phyloP scores from a whole-genome alignment of 108 stramenopile genomes.

The Fragilariopsis cylindrus region DNA sequence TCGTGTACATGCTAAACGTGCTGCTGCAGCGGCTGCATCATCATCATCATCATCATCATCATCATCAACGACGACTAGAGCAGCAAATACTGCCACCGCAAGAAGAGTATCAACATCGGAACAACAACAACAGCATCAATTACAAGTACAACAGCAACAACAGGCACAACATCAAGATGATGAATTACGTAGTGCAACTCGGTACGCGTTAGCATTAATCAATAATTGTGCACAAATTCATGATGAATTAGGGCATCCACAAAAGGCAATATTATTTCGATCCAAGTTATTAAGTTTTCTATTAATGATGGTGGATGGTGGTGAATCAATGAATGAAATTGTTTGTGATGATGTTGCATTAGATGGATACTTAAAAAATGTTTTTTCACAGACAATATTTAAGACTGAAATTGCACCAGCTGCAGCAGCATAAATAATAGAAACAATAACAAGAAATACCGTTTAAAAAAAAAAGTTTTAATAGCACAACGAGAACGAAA shows the following conservation, averaged over 20 bases:
- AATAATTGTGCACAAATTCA: conserved; percentile 27
- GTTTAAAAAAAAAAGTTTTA: no score
- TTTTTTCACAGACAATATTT: not conserved
- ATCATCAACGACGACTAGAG: no score
- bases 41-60: not conserved
- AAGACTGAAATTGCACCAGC: not conserved
- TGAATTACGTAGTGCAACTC: not conserved
- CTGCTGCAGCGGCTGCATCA: not conserved
- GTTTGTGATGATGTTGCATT: not conserved
- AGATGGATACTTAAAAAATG: conserved; percentile 3
- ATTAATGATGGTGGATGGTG: conserved; percentile 15
- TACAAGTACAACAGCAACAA: not conserved
- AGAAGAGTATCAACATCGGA: no score
- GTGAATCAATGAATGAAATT: conserved; percentile 9
- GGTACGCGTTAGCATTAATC: conserved; percentile 8
- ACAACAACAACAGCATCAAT: no score
- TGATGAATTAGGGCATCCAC: not conserved
- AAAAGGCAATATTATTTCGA: not conserved
- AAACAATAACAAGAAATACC: no score
- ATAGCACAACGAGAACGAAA: no score
- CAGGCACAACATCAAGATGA: not conserved
- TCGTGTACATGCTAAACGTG: conserved; percentile 1
- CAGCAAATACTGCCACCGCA: no score
- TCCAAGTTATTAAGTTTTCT: conserved; percentile 1
- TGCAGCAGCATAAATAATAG: not conserved